A percentile compares a stretch with the other conserved stretches of the same genome.
Conservation (phyloP, 2,329 filamentous ascomycete species). For the Didymella arachidicola region DNA sequence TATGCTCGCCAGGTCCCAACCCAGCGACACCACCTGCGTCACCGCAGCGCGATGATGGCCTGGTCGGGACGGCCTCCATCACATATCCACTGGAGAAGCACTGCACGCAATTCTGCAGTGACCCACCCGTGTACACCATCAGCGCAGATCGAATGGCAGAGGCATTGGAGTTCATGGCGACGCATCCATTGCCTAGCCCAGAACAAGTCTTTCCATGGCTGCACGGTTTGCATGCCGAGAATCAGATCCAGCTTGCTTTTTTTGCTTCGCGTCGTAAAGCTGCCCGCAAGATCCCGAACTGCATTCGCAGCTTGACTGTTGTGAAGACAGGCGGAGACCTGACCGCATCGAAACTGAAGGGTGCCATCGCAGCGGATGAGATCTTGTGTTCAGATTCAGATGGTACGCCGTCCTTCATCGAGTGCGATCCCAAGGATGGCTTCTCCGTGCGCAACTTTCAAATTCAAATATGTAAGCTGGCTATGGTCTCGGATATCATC, state of each 20-base stretch:
- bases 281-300: conserved; percentile 74
- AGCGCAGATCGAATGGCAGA: conserved; percentile 71
- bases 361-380: conserved; percentile 83
- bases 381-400: conserved; percentile 65
- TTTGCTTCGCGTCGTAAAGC: conserved; percentile 79
- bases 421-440: conserved; percentile 85
- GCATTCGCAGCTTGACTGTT: conserved; percentile 80
- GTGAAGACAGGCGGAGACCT: conserved; percentile 90
- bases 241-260: conserved; percentile 87
- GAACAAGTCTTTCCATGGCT: conserved; percentile 95
- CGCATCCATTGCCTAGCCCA: conserved; percentile 83
- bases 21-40: conserved; percentile 64
- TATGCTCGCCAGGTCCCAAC: conserved; percentile 79
- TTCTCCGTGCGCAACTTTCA: conserved; percentile 98
- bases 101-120: conserved; percentile 58
- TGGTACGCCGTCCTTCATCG: conserved; percentile 71
- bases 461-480: conserved; percentile 89
- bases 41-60: conserved; percentile 64
- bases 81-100: conserved; percentile 77
- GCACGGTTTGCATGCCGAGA: conserved; percentile 88
- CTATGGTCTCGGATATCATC: conserved; percentile 87
- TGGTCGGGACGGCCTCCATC: conserved; percentile 70
- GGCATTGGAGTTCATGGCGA: conserved; percentile 77
- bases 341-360: conserved; percentile 77
- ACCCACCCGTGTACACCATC: conserved; percentile 74